phyloP scores from a whole-genome alignment of 495 filamentous ascomycete genomes.

The Aspergillus ostianus region DNA sequence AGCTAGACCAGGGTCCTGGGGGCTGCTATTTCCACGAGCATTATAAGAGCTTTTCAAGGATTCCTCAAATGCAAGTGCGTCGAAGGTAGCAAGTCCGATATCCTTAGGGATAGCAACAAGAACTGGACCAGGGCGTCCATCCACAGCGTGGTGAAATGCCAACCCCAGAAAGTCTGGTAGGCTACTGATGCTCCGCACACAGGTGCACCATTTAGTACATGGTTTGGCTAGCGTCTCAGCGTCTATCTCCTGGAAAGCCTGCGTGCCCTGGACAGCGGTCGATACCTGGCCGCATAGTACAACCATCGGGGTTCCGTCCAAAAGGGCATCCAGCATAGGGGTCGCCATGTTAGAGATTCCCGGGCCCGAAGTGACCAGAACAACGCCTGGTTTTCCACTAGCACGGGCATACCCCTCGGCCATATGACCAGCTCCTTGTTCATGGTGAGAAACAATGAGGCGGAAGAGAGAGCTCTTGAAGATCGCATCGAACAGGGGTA shows the following conservation, averaged over 20 bases:
- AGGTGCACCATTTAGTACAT: constrained; percentile 66
- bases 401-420: constrained; percentile 64
- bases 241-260: constrained; percentile 65
- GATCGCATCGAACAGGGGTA: constrained; percentile 60
- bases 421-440: constrained; percentile 67
- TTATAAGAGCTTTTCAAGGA: constrained; percentile 23
- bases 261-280: constrained; percentile 57
- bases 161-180: constrained; percentile 60
- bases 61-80: constrained; percentile 53
- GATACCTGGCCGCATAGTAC: constrained; percentile 62
- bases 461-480: constrained; percentile 62
- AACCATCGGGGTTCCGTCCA: constrained; percentile 62
- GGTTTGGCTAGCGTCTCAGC: constrained; percentile 59
- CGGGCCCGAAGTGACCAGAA: constrained; percentile 65
- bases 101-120: constrained; percentile 63
- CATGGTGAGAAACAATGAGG: constrained; percentile 62
- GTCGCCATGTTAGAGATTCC: constrained; percentile 63
- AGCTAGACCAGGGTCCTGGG: constrained; percentile 14
- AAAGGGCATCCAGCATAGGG: constrained; percentile 62
- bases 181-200: constrained; percentile 60
- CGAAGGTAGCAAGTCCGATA: constrained; percentile 52
- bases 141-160: constrained; percentile 62
- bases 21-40: too few relatives aligned
- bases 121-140: constrained; percentile 60
- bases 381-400: constrained; percentile 60